phyloP scores from a whole-genome alignment of 1,139 yeast species.

The Blastobotrys proliferans region DNA sequence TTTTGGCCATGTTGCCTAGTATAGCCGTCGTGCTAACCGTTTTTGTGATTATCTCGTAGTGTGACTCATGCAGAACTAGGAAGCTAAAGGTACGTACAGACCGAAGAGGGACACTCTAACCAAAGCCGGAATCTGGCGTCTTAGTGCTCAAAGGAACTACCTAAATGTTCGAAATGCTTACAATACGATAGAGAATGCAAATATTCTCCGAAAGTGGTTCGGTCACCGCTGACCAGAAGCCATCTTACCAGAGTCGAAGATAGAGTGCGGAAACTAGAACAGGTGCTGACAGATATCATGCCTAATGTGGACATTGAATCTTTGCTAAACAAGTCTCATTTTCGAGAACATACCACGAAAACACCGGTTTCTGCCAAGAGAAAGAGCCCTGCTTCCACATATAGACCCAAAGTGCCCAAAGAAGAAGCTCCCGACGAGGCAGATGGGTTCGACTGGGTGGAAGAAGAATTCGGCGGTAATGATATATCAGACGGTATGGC shows the following conservation, averaged over 20 bases:
- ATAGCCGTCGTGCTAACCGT: background rate
- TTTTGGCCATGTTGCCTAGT: no score
- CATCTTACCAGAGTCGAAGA: slow-evolving; percentile 68
- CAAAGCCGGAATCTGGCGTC: slow-evolving; percentile 37
- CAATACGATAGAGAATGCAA: slow-evolving; percentile 71
- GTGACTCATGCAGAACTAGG: slow-evolving; percentile 48
- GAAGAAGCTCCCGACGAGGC: slow-evolving; percentile 44
- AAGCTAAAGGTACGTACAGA: slow-evolving; percentile 39
- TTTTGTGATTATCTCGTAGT: slow-evolving; percentile 26
- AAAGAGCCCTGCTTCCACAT: slow-evolving; percentile 7
- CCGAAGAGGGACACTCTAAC: background rate
- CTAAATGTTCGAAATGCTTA: slow-evolving; percentile 72
- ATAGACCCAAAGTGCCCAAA: slow-evolving; percentile 33
- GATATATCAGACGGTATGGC: slow-evolving; percentile 51
- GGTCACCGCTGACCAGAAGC: slow-evolving; percentile 77
- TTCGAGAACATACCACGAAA: slow-evolving; percentile 4
- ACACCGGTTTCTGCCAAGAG: no score
- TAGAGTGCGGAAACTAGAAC: slow-evolving; percentile 53
- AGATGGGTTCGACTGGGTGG: slow-evolving; percentile 56
- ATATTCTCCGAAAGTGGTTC: slow-evolving; percentile 70
- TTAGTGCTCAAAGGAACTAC: slow-evolving; percentile 61
- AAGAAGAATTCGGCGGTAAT: slow-evolving; percentile 40
- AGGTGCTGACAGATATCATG: slow-evolving; percentile 43
- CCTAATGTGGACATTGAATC: slow-evolving; percentile 45
- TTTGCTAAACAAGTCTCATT: slow-evolving; percentile 27